phyloP scores from a whole-genome alignment of 108 stramenopile genomes.

The Cylindrotheca closterium region DNA sequence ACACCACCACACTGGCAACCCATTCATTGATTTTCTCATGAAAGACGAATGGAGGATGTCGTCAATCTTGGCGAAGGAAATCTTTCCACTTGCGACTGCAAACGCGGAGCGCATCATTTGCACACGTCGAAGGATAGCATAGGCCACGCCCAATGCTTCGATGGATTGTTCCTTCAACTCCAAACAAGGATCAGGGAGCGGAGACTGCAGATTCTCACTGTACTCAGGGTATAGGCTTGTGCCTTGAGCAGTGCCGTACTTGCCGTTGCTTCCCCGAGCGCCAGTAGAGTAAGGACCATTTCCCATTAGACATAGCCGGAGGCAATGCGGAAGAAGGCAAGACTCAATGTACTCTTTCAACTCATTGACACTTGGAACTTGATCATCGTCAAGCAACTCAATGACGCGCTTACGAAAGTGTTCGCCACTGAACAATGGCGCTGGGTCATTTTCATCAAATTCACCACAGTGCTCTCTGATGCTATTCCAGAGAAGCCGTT shows the following conservation, averaged over 20 bases:
- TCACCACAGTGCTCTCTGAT: conserved; percentile 18
- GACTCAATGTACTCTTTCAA: conserved; percentile 50
- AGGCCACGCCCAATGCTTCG: conserved; percentile 64
- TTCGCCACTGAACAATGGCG: conserved; percentile 4
- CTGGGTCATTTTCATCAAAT: conserved; percentile 11
- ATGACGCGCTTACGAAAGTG: conserved; percentile 20
- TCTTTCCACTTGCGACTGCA: conserved; percentile 45
- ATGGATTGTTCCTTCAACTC: conserved; percentile 63
- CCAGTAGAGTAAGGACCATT: conserved; percentile 32
- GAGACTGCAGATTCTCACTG: conserved; percentile 33
- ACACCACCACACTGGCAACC: conserved; percentile 85
- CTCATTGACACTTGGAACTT: conserved; percentile 12
- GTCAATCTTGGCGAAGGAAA: conserved; percentile 10
- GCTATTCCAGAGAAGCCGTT: conserved; percentile 7
- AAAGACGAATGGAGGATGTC: conserved; percentile 19
- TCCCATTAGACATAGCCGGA: conserved; percentile 62
- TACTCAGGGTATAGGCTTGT: conserved; percentile 45
- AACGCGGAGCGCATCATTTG: conserved; percentile 58
- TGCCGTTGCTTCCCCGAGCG: conserved; percentile 52
- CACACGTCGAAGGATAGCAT: conserved; percentile 61
- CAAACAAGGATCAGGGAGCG: conserved; percentile 77
- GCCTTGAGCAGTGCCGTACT: conserved; percentile 47
- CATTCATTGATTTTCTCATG: conserved; percentile 49
- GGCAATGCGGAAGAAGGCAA: conserved; percentile 74
- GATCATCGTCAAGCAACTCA: conserved; percentile 3